phyloP scores from a whole-genome alignment of 2,329 filamentous ascomycete species.

The Fusarium pininemorale region DNA sequence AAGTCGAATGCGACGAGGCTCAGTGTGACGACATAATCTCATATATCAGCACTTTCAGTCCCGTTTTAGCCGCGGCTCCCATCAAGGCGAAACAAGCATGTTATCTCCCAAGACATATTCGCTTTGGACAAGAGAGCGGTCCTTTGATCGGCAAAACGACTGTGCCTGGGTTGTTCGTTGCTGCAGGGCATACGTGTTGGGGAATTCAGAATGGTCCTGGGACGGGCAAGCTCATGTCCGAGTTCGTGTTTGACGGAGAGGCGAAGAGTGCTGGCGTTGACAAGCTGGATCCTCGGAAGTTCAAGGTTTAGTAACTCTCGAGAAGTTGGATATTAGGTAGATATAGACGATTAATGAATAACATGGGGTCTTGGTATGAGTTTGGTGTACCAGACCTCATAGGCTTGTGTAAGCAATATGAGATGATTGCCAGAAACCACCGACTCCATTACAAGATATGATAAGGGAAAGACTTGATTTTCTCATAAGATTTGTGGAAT shows the following conservation, averaged over 20 bases:
- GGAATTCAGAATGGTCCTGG: constrained; percentile 95
- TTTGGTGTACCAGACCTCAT: not conserved
- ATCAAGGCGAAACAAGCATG: constrained; percentile 86
- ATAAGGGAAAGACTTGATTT: no score
- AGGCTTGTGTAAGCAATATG: not conserved
- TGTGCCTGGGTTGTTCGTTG: constrained; percentile 79
- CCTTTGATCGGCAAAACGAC: constrained; percentile 82
- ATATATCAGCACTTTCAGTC: constrained; percentile 74
- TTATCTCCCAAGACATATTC: constrained; percentile 83
- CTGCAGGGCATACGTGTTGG: constrained; percentile 96
- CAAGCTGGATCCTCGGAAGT: constrained; percentile 73
- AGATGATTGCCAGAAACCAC: not conserved
- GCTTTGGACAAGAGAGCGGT: constrained; percentile 66
- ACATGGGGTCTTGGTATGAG: not conserved
- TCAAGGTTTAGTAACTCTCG: constrained; percentile 56
- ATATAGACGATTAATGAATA: not conserved
- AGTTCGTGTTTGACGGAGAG: constrained; percentile 78
- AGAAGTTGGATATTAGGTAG: not conserved
- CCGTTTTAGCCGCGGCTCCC: constrained; percentile 73
- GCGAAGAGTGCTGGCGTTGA: constrained; percentile 73
- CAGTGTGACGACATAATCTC: constrained; percentile 88
- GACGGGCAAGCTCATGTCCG: constrained; percentile 83
- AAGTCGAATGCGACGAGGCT: constrained; percentile 77
- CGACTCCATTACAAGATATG: not conserved
- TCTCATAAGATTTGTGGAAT: not conserved